Evolutionary conservation across 345 rosid genomes (phyloP).

Genomic region (Firmiana major): DNA sequence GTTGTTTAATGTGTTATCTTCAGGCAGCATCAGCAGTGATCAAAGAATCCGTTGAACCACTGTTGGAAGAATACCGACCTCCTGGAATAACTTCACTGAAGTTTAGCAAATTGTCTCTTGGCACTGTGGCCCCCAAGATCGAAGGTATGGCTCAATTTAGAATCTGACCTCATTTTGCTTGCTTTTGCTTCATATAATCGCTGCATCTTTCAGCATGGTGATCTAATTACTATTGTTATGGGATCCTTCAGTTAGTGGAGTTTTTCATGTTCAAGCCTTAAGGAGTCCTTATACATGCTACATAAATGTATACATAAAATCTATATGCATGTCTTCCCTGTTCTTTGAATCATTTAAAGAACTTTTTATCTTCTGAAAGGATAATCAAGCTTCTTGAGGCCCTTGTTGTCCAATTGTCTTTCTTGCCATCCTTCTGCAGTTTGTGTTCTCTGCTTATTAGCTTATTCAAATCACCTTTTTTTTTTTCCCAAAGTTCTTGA

Average conservation of each 20-base stretch:
- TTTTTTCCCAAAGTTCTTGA: not conserved
- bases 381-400: not conserved
- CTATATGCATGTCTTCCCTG: not conserved
- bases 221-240: not conserved
- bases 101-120: conserved; percentile 84
- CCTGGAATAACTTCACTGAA: conserved; percentile 89
- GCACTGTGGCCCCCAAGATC: conserved; percentile 97
- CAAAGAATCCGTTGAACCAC: conserved; percentile 94
- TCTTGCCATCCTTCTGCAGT: not conserved
- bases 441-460: not conserved
- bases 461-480: not conserved
- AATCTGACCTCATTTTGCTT: conserved; percentile 1
- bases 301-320: not conserved
- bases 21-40: conserved; percentile 93
- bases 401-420: not conserved
- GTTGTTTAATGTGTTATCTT: conserved; percentile 26
- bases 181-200: not conserved
- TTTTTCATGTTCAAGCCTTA: not conserved
- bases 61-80: conserved; percentile 93
- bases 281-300: conserved; percentile 2
- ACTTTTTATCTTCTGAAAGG: not conserved
- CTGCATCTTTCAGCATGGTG: not conserved
- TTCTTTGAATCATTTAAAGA: not conserved
- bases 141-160: conserved; percentile 54
- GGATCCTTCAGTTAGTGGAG: not conserved